A percentile compares a stretch with the other conserved stretches of the same genome.
phyloP scores from a whole-genome alignment of 768 basidiomycete genomes.

The Sporobolomyces pararoseus region DNA sequence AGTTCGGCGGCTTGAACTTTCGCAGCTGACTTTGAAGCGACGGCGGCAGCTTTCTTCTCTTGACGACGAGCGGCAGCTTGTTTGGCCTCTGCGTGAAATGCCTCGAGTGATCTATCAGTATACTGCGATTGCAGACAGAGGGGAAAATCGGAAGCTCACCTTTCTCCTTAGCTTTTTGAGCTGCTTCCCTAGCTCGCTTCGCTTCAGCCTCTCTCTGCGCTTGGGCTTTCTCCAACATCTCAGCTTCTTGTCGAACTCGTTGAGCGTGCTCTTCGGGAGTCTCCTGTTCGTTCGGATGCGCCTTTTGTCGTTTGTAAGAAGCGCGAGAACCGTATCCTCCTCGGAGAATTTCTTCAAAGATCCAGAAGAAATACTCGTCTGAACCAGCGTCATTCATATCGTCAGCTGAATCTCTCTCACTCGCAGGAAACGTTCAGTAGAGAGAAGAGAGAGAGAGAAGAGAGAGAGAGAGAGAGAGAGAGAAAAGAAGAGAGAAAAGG shows the following conservation, averaged over 20 bases:
- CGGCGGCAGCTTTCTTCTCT: constrained; percentile 16
- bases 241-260: neutral
- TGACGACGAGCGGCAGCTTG: constrained; percentile 21
- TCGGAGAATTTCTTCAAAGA: constrained; percentile 56
- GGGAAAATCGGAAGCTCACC: neutral
- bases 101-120: no score
- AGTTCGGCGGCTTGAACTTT: neutral
- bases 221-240: constrained; percentile 27
- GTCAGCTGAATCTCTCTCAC: neutral
- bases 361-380: constrained; percentile 46
- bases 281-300: constrained; percentile 32
- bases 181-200: constrained; percentile 50
- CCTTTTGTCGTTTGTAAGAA: constrained; percentile 51
- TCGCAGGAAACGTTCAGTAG: no score
- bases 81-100: constrained; percentile 13
- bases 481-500: no score
- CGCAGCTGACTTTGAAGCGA: constrained; percentile 6
- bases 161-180: constrained; percentile 17
- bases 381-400: neutral
- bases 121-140: no score
- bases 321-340: constrained; percentile 56
- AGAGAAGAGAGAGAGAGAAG: no score
- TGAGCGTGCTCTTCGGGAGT: constrained; percentile 53
- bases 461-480: no score
- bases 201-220: constrained; percentile 60